Conservation (phyloP, 179 eudicot species). For the Monotropa hypopitys region DNA sequence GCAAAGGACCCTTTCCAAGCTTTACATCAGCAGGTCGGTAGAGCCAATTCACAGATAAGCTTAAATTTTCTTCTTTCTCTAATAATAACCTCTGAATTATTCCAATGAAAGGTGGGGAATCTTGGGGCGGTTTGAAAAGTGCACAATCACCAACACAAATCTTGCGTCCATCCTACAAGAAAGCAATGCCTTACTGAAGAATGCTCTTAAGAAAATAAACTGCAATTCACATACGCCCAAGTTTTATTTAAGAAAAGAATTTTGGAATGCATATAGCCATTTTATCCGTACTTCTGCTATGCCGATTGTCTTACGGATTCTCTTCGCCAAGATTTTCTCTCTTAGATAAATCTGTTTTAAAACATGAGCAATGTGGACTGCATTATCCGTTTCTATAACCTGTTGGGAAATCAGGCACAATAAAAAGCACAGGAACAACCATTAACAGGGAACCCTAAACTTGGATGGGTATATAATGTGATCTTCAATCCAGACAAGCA, state of each 20-base stretch:
- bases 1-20: slow-evolving; percentile 51
- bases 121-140: slow-evolving; percentile 63
- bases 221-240: neutral
- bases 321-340: too few relatives aligned
- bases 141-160: slow-evolving; percentile 82
- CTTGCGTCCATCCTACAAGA: slow-evolving; percentile 68
- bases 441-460: neutral
- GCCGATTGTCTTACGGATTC: too few relatives aligned
- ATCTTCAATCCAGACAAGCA: neutral
- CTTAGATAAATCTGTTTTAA: neutral
- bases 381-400: neutral
- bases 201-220: neutral
- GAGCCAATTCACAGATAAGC: slow-evolving; percentile 68
- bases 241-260: neutral
- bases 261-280: neutral
- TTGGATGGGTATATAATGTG: neutral
- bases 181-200: slow-evolving; percentile 1
- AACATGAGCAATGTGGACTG: neutral
- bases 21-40: slow-evolving; percentile 76
- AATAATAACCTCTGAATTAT: slow-evolving; percentile 39
- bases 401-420: neutral
- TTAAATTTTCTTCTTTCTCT: slow-evolving; percentile 33
- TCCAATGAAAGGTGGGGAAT: slow-evolving; percentile 75
- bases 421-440: neutral
- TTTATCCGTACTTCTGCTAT: neutral